These are phyloP conservation scores for Thecaphora frezii DNA, from an alignment of 1,284 basidiomycete genomes.

Conservation along the genomic window DNA sequence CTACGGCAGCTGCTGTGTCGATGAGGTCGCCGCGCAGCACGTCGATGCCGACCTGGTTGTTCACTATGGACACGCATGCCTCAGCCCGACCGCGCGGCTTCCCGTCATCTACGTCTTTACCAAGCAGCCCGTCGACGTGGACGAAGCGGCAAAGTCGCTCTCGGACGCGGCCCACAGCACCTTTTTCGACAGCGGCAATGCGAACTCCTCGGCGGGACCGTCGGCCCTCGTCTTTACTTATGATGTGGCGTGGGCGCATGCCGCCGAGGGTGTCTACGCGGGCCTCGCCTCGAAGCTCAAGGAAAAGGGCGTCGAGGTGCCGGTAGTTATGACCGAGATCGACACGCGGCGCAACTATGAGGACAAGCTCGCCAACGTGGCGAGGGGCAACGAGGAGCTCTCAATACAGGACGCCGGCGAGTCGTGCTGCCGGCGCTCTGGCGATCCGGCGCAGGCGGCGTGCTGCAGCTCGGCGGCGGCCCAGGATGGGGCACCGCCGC, in stretches of 20 bases:
- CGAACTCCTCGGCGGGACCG: slow-evolving; percentile 6
- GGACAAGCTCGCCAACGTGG: slow-evolving; percentile 13
- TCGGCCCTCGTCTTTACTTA: slow-evolving; percentile 68
- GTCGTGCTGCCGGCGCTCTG: no score
- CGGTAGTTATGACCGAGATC: slow-evolving; percentile 34
- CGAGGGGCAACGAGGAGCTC: background rate
- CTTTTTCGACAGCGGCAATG: background rate
- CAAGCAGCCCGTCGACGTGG: slow-evolving; percentile 65
- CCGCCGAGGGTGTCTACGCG: slow-evolving; percentile 24
- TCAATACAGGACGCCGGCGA: background rate
- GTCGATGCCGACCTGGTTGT: slow-evolving; percentile 88
- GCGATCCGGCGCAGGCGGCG: no score
- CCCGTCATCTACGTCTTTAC: slow-evolving; percentile 85
- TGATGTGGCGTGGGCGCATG: slow-evolving; percentile 76
- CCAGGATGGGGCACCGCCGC: slow-evolving; percentile 1
- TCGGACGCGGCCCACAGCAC: slow-evolving; percentile 9
- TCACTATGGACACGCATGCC: slow-evolving; percentile 95
- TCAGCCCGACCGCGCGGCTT: slow-evolving; percentile 74
- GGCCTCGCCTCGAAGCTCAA: slow-evolving; percentile 61
- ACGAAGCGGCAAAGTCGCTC: slow-evolving; percentile 41
- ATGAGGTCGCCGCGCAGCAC: slow-evolving; percentile 92
- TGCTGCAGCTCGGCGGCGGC: background rate
- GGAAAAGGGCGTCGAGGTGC: slow-evolving; percentile 14
- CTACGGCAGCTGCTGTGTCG: slow-evolving; percentile 96
- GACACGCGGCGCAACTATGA: slow-evolving; percentile 42